Base-by-base conservation (phyloP, 1,284 basidiomycete species). In the Porogramme epimiltina region DNA sequence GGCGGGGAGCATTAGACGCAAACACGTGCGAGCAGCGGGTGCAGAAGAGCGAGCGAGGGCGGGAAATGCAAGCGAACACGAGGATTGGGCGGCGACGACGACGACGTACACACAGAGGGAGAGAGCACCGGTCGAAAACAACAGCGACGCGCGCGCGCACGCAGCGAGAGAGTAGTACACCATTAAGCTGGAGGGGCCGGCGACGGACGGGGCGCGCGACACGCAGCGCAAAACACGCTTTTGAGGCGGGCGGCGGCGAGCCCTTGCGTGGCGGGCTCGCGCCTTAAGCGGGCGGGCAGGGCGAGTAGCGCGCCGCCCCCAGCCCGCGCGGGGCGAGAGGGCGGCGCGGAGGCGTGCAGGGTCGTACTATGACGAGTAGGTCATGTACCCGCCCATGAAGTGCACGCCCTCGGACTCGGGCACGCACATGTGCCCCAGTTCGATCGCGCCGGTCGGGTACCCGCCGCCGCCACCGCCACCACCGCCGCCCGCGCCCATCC, bases 371-470 rank as follows among this genome's bases (percentile, higher is more conserved):
- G 46, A 52, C 23, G 59, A 52, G 54, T 52, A 61, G 45, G 55
- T 56, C 59, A 56, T 46, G 34, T 61, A 61, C 49, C 52, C 52
- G 36, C 56, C 56, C 49, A 57, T 55, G 48, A 60, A 56, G 47
- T 59, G 52, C 2, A 55, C 39, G 25, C 56, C 51, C 39, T 56
- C 60, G 26, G 51, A 54, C 26, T 59, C 61, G 1, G 61, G 62
- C 24, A 63, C 62, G 42, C 62, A 63, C 56, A 63, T 62, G 26
- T 58, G 53, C 45, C 47, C 43, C 36, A 63, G 50, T 55, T 63
- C 58, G 42, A 63, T 55, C 22, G 62, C 62, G 40, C 60, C 58
- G 15, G 56, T 49, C 33, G 54, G 55, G 41, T 63, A 60, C 31
- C 49, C 51, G 10, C 52, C 51, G 49, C 48, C 41, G 51, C 53